These are phyloP conservation scores for Neotropicomus parvogracilis DNA, from an alignment of 1,284 basidiomycete genomes.

Conservation along the genomic window DNA sequence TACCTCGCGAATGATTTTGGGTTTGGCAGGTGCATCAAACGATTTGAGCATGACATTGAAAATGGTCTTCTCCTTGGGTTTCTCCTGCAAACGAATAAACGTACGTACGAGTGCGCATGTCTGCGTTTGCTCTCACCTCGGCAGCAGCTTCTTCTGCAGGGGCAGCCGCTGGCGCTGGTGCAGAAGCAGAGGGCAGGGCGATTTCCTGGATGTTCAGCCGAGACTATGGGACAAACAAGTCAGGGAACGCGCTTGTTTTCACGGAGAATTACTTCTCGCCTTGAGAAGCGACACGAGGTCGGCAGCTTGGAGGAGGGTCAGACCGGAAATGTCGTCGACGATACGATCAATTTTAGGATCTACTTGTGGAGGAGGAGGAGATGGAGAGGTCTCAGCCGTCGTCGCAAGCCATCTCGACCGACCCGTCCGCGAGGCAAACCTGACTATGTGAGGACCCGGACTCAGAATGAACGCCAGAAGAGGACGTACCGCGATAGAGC, in stretches of 20 bases:
- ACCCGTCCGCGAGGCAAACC: constrained; percentile 22
- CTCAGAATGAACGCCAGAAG: background rate
- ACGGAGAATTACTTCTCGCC: constrained; percentile 43
- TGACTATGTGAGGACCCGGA: background rate
- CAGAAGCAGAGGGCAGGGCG: constrained; percentile 82
- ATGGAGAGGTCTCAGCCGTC: constrained; percentile 39
- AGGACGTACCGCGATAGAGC: constrained; percentile 18
- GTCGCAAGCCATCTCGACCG: constrained; percentile 49
- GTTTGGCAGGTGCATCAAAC: constrained; percentile 86
- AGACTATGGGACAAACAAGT: constrained; percentile 46
- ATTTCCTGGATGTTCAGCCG: constrained; percentile 98
- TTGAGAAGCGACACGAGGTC: constrained; percentile 92
- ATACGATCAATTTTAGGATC: constrained; percentile 79
- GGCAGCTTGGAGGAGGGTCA: constrained; percentile 95
- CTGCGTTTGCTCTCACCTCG: constrained; percentile 44
- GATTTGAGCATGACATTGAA: constrained; percentile 95
- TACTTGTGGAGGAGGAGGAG: constrained; percentile 41
- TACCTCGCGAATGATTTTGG: constrained; percentile 98
- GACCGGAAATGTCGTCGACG: constrained; percentile 89
- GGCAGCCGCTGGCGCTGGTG: constrained; percentile 53
- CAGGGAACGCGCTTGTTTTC: background rate
- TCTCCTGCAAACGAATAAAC: constrained; percentile 54
- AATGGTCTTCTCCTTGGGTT: constrained; percentile 98
- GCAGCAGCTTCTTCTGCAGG: constrained; percentile 58
- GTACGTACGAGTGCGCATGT: background rate